Conservation (phyloP, 192 early-diverging fungal species). For the Backusella circina region DNA sequence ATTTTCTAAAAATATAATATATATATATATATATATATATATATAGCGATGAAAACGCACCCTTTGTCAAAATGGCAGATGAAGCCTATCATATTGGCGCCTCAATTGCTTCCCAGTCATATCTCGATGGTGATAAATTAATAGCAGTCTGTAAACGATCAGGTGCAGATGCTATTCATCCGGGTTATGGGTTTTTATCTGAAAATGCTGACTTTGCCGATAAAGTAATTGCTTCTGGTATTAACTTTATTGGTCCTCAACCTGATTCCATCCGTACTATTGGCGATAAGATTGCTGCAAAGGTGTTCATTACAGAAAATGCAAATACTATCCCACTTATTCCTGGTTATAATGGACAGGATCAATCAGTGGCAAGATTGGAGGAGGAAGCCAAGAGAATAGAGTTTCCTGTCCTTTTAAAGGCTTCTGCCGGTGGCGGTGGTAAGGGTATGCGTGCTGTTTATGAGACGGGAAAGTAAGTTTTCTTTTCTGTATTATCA, state of each 20-base stretch:
- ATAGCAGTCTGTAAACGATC: conserved; percentile 42
- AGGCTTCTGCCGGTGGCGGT: conserved; percentile 62
- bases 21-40: neutral
- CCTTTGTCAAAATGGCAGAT: conserved; percentile 50
- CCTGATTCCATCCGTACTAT: conserved; percentile 56
- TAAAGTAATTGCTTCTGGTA: conserved; percentile 40
- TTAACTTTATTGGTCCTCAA: conserved; percentile 55
- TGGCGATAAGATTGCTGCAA: conserved; percentile 61
- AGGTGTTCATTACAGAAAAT: conserved; percentile 50
- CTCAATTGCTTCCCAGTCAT: conserved; percentile 50
- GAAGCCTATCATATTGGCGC: conserved; percentile 55
- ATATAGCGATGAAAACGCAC: conserved; percentile 45
- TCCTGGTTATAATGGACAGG: conserved; percentile 63
- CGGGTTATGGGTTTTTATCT: conserved; percentile 60
- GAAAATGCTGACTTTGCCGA: conserved; percentile 59
- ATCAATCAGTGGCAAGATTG: conserved; percentile 49
- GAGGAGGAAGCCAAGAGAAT: conserved; percentile 45
- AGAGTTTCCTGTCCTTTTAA: conserved; percentile 59
- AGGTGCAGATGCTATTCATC: conserved; percentile 58
- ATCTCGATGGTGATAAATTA: conserved; percentile 50
- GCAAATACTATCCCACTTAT: conserved; percentile 54
- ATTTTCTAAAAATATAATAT: neutral
- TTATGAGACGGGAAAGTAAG: conserved; percentile 35
- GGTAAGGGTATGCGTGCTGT: conserved; percentile 67
- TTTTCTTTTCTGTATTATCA: neutral